Base-by-base conservation (phyloP, 1,139 yeast species). In the Saccharomyces hybrid region DNA sequence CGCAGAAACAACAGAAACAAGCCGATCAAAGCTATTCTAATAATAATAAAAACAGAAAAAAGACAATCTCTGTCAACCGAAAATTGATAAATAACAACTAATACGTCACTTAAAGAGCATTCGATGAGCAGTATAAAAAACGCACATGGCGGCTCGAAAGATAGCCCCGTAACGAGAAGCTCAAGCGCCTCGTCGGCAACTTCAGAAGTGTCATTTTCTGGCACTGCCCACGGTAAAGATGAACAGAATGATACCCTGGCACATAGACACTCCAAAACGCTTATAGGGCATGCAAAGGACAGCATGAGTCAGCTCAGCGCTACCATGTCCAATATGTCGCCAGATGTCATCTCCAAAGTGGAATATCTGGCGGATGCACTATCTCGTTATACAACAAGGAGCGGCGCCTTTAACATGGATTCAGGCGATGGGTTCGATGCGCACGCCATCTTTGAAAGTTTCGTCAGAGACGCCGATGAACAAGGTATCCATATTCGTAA, bases 401-500 rank as follows among this genome's bases (percentile, higher is more conserved):
- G 61, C 47, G 67, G 64, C 5, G 55, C 58, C 9, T 27, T 60
- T 4, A 53, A 54, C 13, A 27, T 51, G 20, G 50, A 47, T 9
- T 29, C 48, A 5, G 49, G 56, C 23, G 57, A 56, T 20, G 52
- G 54, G 0, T 65, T 65, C 47, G 62, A 64, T 48, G 68, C 64
- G 9, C 55, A 55, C 23, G 51, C 51, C 44, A 57, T 61, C 14
- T 41, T 62, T 16, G 46, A 51, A 8, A 48, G 56, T 20, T 59
- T 58, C 51, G 68, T 64, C 7, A 55, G 57, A 34, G 59, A 57
- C 32, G 61, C 76, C 1, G 61, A 64, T 28, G 73, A 73, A 46
- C 76, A 78, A 60, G 82, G 82, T 14, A 72, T 80, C 29, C 71
- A 73, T 42, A 64, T 71, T 32, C 73, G 81, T 55, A 65, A 71